A percentile compares a stretch with the other conserved stretches of the same genome.
phyloP scores from a whole-genome alignment of 805 yeast genomes.

The Sungouiella blattae region DNA sequence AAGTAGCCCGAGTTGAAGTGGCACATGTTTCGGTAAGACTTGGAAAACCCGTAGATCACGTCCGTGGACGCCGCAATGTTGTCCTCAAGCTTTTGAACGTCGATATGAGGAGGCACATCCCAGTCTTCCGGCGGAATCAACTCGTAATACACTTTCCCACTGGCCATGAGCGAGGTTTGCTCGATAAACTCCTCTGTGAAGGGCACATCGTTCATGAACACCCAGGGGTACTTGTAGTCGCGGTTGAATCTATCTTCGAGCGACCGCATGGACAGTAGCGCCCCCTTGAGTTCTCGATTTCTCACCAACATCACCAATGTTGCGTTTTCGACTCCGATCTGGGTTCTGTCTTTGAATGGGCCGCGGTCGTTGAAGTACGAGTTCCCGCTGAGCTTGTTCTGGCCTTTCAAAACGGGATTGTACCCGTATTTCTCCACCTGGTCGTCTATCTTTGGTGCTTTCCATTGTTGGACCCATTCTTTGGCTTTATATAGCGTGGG shows the following conservation, averaged over 20 bases:
- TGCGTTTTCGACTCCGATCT: conserved; percentile 68
- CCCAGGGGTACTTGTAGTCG: conserved; percentile 42
- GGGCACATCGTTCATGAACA: conserved; percentile 42
- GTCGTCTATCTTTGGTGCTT: conserved; percentile 2
- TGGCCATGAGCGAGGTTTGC: conserved; percentile 42
- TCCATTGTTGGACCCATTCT: not conserved
- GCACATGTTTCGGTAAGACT: conserved; percentile 62
- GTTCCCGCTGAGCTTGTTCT: conserved; percentile 15
- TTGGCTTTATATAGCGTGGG: not conserved
- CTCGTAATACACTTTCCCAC: conserved; percentile 39
- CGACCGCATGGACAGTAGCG: conserved; percentile 46
- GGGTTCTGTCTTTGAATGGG: conserved; percentile 29
- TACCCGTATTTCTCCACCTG: conserved; percentile 7
- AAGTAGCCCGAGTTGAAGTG: conserved; percentile 69
- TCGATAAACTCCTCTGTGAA: conserved; percentile 39
- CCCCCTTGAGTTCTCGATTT: conserved; percentile 73
- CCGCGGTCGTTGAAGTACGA: conserved; percentile 12
- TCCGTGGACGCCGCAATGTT: conserved; percentile 20
- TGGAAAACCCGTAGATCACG: conserved; percentile 47
- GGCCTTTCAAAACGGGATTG: conserved; percentile 11
- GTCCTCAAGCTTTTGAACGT: conserved; percentile 24
- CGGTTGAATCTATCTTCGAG: conserved; percentile 42
- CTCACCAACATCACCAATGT: conserved; percentile 84
- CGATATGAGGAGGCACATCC: conserved; percentile 37
- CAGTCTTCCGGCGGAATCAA: conserved; percentile 39